These are phyloP conservation scores for Jatropha multifida DNA, from an alignment of 441 rosid species.

Conservation along the genomic window DNA sequence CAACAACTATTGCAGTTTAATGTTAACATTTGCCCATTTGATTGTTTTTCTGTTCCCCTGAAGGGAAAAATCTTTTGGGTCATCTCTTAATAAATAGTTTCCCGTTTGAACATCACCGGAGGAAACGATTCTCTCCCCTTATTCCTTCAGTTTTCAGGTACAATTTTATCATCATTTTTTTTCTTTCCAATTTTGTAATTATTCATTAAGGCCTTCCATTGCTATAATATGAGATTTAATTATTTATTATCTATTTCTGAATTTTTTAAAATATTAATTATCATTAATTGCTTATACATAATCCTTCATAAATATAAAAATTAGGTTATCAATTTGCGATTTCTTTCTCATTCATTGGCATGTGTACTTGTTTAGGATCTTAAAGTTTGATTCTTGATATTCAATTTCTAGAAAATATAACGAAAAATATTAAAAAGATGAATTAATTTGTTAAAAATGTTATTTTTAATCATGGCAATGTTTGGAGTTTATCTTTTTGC, in stretches of 20 bases:
- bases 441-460: no score
- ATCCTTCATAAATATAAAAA: not conserved
- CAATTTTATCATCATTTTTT: not conserved
- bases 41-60: not conserved
- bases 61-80: not conserved
- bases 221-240: not conserved
- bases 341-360: no score
- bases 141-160: not conserved
- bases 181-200: no score
- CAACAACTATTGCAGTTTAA: not conserved
- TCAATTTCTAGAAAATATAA: no score
- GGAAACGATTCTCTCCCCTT: not conserved
- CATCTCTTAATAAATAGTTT: not conserved
- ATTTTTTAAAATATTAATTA: not conserved
- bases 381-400: not conserved
- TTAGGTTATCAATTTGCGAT: no score
- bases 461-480: no score
- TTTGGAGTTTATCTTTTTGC: no score
- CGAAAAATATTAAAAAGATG: not conserved
- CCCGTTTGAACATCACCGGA: not conserved
- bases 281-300: not conserved
- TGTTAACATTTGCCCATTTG: slow-evolving; percentile 8
- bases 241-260: not conserved
- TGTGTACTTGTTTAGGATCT: not conserved
- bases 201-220: no score